Evolutionary conservation across 495 filamentous ascomycete genomes (phyloP), one percentile per base, ranked within the genome.

Genomic region (Chaetomium cochliodes): DNA sequence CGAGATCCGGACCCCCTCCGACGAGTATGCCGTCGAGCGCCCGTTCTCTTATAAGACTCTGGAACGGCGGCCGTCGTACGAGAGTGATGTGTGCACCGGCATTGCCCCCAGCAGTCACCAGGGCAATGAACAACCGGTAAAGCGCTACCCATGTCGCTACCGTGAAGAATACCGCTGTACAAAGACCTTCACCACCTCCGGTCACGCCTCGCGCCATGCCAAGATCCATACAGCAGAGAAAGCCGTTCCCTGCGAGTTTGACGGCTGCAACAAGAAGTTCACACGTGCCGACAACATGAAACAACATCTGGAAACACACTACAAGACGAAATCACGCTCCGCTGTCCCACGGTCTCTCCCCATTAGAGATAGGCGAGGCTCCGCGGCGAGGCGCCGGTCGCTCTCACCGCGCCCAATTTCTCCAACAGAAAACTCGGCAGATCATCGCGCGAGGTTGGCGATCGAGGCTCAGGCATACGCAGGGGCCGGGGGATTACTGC

Each of bases 281-380:
- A 97, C 94, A 6, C 87, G 93, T 51, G 92, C 94, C 71, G 93
- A 98, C 78, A 98, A 98, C 78, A 97, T 97, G 91, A 97, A 97
- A 81, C 93, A 98, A 70, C 93, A 98, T 71, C 88, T 92, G 58
- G 86, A 93, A 55, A 98, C 94, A 0, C 93, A 98, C 75, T 87
- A 80, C 75, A 87, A 84, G 70, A 78, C 82, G 58, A 79, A 80
- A 68, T 73, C 77, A 1, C 74, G 80, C 20, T 68, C 75, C 9
- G 73, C 75, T 18, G 69, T 72, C 1, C 63, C 73, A 2, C 66
- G 72, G 6, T 66, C 70, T 4, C 60, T 68, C 11, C 59, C 64
- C 30, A 65, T 65, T 1, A 47, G 59, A 13, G 70, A 74, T 6
- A 73, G 76, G 62, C 73, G 73, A n/a, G 72, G 74, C 0, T 65